Evolutionary conservation across 441 rosid species (phyloP), one percentile per base, ranked within the genome.

Genomic region (Adansonia grandidieri): DNA sequence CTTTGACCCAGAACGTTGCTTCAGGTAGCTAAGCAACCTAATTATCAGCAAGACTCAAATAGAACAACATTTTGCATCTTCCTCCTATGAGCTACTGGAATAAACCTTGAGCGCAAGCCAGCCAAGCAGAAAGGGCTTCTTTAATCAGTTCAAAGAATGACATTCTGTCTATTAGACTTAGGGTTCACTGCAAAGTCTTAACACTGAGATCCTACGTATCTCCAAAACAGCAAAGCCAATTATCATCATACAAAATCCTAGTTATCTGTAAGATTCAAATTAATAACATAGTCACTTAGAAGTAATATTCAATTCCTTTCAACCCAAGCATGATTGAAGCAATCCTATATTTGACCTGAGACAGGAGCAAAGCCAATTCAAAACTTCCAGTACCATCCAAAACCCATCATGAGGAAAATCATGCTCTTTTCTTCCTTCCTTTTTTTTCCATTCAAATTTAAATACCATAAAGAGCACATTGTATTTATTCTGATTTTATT

Each of bases 101-200:
- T 37, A 71, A 71, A 71, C 48, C 63, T 54, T 71, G 50, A 71
- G 63, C 10, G 37, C 45, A 56, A 54, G 50, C 28, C 47, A 71
- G 15, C 63, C 14, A 53, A 71, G 75, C 8, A 71, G 63, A 54
- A 69, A 20, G 9, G 63, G 62, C 24, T 71, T 32, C 22, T 71
- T 37, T 37, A 54, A 54, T 54, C 10, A 32, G 24, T 32, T 54
- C 50, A 56, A 54, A 53, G 63, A 54, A 71, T 32, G 61, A 17
- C 28, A 71, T 54, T 71, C 42, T 71, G 9, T 71, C 24, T n/a
- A 71, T 28, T 28, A 14, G 8, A 17, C 10, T 51, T 45, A 71
- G 60, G 24, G 2, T 51, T 51, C 74, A 71, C 47, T 28, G 45
- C 74, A 69, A 24, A 2, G 44, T 53, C 20, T 50, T 22, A 70